Base-by-base conservation (phyloP, 352 stramenopile species). In the Phytopythium litorale region DNA sequence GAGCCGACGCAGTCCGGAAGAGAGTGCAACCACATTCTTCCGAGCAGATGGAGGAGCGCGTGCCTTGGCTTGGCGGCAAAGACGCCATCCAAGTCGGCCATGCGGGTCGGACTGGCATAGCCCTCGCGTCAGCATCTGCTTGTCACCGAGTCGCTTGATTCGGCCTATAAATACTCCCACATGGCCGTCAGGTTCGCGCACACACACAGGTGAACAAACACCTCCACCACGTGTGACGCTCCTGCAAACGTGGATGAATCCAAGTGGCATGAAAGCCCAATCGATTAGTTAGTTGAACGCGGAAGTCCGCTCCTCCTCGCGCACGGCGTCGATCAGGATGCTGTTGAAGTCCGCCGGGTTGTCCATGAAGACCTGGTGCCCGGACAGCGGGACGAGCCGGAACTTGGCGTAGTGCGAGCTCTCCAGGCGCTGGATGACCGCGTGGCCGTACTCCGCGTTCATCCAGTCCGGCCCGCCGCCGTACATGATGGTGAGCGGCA, bases 341-440 rank as follows among this genome's bases (percentile, higher is more conserved):
- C 76, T 70, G 63, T 92, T 91, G 53, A 94, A 94, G 42, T 88
- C 84, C 19, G 46, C 51, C 3, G 84, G 79, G 66, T 94, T 92
- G 78, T 94, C 84, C 84, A 94, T 92, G 63, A 94, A 94, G 25
- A 94, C 84, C 58, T 94, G 84, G 56, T 94, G 84, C 11, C 84
- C 84, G 0, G 84, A 82, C 5, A 73, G 60, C 19, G 84, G 82
- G 4, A 94, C 82, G 62, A 91, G 74, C 2, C 73, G 73, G 58
- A 92, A 87, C 28, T 76, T 75, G 5, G 81, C 81, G 68, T 91
- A 88, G 45, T 88, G 81, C 9, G 68, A 75, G 58, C 75, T 79
- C 54, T 91, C 75, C 19, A 94, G 60, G 12, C 68, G 65, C 8
- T 74, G 73, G 50, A 91, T 71, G 30, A 94, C 78, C 12, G 75